Evolutionary conservation across 345 rosid species (phyloP), one percentile per base, ranked within the genome.

Genomic region (Lumnitzera littorea): DNA sequence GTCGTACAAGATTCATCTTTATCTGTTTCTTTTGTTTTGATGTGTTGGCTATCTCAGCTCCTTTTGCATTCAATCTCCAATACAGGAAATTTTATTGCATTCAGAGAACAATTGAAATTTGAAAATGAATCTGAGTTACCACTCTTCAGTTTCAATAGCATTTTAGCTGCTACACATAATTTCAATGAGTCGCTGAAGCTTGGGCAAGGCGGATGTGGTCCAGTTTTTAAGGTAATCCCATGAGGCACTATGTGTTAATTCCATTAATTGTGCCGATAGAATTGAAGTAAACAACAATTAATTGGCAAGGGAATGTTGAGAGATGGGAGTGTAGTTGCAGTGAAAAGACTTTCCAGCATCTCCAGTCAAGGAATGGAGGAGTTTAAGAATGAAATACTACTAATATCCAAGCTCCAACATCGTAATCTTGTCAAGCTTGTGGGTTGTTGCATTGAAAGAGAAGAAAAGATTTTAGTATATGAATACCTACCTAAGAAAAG

Each of bases 321-420:
- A 0, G 62, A 69, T 68, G 85, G 86, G 13, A 62, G 48, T 56
- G 74, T 78, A 27, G 69, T 89, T 23, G 94, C 87, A 7, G 84
- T 81, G 47, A 89, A 89, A 70, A 76, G 84, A 66, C 69, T 84
- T 4, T 76, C 86, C 4, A 59, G 79, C 4, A 65, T 59, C 24
- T 89, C 96, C 0, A 76, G 83, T 15, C 91, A 84, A 72, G 96
- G 94, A 6, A 56, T 74, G 0, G 69, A 69, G 50, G 88, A 85
- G 53, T 80, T 88, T 48, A 74, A 70, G 67, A 88, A 81, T 41
- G 91, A 88, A 58, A 81, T 85, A 27, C 31, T 72, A 17, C 69
- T 85, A 51, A 84, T 88, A 27, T 71, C 89, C 2, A 80, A 76
- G 61, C 75, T 88, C 16, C 91, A 88, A 60, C 91, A 88, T 62